Conservation (phyloP, 192 early-diverging fungal genomes). For the Linnemannia zychae region DNA sequence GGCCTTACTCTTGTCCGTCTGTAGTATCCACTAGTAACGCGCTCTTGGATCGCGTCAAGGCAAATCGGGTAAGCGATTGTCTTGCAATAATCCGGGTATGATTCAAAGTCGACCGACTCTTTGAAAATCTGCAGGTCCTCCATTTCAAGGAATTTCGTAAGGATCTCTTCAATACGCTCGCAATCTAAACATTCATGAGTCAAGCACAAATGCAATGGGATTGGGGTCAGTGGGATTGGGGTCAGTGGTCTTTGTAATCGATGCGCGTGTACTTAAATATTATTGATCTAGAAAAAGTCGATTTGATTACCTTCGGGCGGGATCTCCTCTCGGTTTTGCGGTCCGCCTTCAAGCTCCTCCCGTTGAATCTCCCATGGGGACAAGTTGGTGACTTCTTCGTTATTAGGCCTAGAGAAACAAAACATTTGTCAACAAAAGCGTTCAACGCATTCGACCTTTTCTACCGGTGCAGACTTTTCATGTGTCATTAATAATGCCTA, state of each 20-base stretch:
- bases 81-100: constrained; percentile 73
- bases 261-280: constrained; percentile 20
- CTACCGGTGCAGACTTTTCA: too few species aligned
- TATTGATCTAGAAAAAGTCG: too few species aligned
- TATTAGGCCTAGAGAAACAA: constrained; percentile 33
- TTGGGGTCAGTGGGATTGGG: not conserved
- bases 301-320: constrained; percentile 61
- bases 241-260: not conserved
- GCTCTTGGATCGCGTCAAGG: constrained; percentile 69
- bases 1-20: constrained; percentile 64
- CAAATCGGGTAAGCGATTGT: constrained; percentile 81
- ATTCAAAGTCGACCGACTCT: constrained; percentile 70
- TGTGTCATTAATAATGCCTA: constrained; percentile 26
- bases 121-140: constrained; percentile 71
- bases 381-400: constrained; percentile 44
- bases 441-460: too few species aligned
- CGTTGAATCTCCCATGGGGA: constrained; percentile 57
- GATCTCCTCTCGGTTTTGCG: constrained; percentile 32
- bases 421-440: too few species aligned
- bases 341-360: constrained; percentile 39
- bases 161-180: constrained; percentile 58
- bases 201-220: not conserved
- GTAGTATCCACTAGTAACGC: constrained; percentile 72
- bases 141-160: constrained; percentile 55
- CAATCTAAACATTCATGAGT: constrained; percentile 8